Conservation (phyloP, 2,329 filamentous ascomycete species). For the Aureobasidium pullulans region DNA sequence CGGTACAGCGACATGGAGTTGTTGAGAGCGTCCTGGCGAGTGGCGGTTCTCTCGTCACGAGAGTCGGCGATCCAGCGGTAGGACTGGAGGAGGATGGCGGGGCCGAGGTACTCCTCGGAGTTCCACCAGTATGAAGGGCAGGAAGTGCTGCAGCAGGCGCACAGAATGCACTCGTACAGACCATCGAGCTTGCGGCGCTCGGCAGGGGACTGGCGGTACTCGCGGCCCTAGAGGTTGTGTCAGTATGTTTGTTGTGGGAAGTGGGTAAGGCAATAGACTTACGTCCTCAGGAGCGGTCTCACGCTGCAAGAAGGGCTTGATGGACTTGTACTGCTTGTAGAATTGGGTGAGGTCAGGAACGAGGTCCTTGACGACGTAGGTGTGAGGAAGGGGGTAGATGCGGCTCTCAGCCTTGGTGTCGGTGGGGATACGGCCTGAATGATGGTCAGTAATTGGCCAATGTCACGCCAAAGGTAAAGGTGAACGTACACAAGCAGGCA, state of each 20-base stretch:
- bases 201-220: slow-evolving; percentile 82
- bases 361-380: slow-evolving; percentile 98
- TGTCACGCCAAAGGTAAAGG: not conserved
- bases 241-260: not conserved
- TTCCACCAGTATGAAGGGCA: slow-evolving; percentile 99
- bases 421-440: slow-evolving; percentile 78
- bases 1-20: slow-evolving; percentile 99
- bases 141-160: slow-evolving; percentile 97
- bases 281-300: slow-evolving; percentile 78
- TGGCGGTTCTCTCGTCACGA: slow-evolving; percentile 78
- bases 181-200: slow-evolving; percentile 96
- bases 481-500: slow-evolving; percentile 83
- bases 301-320: slow-evolving; percentile 96
- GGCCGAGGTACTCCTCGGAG: slow-evolving; percentile 94
- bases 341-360: slow-evolving; percentile 97
- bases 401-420: slow-evolving; percentile 75
- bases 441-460: not conserved
- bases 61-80: slow-evolving; percentile 97
- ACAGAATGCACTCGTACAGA: slow-evolving; percentile 98
- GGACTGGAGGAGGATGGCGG: slow-evolving; percentile 91
- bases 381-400: slow-evolving; percentile 97
- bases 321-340: slow-evolving; percentile 99
- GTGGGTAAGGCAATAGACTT: slow-evolving; percentile 33
- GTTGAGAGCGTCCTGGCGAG: slow-evolving; percentile 86
- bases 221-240: slow-evolving; percentile 60